Conservation (phyloP, 2,329 filamentous ascomycete species). For the Ophiostoma piceae region DNA sequence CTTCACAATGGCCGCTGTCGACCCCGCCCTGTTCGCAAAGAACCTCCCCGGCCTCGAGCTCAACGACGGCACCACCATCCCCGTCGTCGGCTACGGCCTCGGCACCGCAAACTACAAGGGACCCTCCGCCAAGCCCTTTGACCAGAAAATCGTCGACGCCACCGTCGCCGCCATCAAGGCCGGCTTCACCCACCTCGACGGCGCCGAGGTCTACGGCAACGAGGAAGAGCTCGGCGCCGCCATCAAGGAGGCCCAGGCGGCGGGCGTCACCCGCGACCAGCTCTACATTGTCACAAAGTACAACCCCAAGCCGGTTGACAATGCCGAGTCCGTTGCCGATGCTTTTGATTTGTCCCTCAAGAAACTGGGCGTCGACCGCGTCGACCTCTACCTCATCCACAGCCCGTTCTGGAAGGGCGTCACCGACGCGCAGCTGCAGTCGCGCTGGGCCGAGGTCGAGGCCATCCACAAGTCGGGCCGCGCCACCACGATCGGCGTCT, state of each 20-base stretch:
- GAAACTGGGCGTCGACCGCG: constrained; percentile 63
- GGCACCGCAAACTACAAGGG: constrained; percentile 63
- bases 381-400: constrained; percentile 66
- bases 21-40: constrained; percentile 12
- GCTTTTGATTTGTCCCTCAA: constrained; percentile 56
- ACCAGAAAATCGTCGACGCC: constrained; percentile 47
- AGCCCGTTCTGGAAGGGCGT: constrained; percentile 49
- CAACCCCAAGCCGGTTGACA: constrained; percentile 32
- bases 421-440: constrained; percentile 49
- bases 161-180: constrained; percentile 59
- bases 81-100: constrained; percentile 67
- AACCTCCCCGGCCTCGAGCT: constrained; percentile 58
- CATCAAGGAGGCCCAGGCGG: constrained; percentile 62
- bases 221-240: constrained; percentile 66
- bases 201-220: constrained; percentile 64
- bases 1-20: constrained; percentile 20
- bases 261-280: constrained; percentile 58
- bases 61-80: constrained; percentile 68
- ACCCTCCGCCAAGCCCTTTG: constrained; percentile 42
- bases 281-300: constrained; percentile 65
- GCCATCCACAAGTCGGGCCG: constrained; percentile 62
- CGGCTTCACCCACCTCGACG: constrained; percentile 70
- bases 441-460: constrained; percentile 56
- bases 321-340: constrained; percentile 38
- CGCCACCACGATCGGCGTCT: constrained; percentile 68